These are phyloP conservation scores for Cryptococcus sp. DNA, from an alignment of 1,284 basidiomycete species.

Conservation along the genomic window DNA sequence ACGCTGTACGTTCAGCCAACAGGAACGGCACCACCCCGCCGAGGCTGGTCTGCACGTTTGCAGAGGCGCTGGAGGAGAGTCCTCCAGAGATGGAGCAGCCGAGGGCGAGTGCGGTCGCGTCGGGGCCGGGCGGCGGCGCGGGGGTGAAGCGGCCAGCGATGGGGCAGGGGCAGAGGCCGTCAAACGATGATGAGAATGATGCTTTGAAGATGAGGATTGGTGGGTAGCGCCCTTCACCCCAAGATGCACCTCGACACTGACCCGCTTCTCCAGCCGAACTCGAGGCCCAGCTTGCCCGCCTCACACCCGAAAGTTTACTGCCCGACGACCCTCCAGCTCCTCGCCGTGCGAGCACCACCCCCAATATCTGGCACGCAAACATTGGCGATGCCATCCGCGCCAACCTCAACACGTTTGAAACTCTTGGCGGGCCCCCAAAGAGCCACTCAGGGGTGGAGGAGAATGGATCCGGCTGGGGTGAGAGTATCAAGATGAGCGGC, in stretches of 20 bases:
- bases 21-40: constrained; percentile 33
- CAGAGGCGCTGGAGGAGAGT: constrained; percentile 29
- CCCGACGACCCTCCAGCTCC: background rate
- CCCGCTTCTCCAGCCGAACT: constrained; percentile 32
- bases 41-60: constrained; percentile 33
- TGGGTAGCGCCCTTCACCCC: constrained; percentile 10
- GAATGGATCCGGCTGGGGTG: background rate
- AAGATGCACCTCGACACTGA: background rate
- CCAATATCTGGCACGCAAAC: background rate
- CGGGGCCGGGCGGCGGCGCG: constrained; percentile 1
- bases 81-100: constrained; percentile 4
- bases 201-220: constrained; percentile 28
- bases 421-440: background rate
- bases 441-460: background rate
- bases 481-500: background rate
- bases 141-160: constrained; percentile 9
- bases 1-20: constrained; percentile 41
- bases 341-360: background rate
- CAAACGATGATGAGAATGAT: constrained; percentile 29
- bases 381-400: background rate
- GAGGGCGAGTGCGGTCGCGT: constrained; percentile 7
- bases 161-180: constrained; percentile 16
- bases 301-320: constrained; percentile 21
- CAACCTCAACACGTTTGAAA: background rate
- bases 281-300: constrained; percentile 27